Conservation (phyloP, 441 rosid genomes). For the Populus tomentosa region DNA sequence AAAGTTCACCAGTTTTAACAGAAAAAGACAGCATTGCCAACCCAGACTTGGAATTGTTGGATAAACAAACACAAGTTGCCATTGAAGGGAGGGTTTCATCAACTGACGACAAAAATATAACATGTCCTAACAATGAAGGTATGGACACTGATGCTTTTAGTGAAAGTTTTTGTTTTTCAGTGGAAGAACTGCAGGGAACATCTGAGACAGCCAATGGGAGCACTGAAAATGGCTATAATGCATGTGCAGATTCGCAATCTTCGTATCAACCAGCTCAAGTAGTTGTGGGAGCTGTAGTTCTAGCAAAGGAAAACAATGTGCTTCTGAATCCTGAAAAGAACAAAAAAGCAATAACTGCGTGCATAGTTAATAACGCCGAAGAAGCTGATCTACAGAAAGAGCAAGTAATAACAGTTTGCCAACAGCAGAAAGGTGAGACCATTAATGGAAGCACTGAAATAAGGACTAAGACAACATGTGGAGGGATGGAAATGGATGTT, state of each 20-base stretch:
- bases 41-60: conserved; percentile 13
- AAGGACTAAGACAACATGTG: neutral
- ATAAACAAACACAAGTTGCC: conserved; percentile 25
- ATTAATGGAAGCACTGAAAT: conserved; percentile 10
- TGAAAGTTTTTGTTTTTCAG: conserved; percentile 41
- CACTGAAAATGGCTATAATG: conserved; percentile 35
- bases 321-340: conserved; percentile 19
- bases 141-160: conserved; percentile 36
- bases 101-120: conserved; percentile 25
- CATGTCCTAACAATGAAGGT: conserved; percentile 35
- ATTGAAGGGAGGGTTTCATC: conserved; percentile 27
- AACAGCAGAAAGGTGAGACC: conserved; percentile 15
- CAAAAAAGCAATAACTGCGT: conserved; percentile 4
- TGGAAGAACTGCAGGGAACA: conserved; percentile 40
- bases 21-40: conserved; percentile 18
- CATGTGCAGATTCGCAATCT: conserved; percentile 36
- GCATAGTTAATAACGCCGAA: conserved; percentile 2
- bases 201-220: conserved; percentile 25
- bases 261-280: conserved; percentile 23
- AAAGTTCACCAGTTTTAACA: conserved; percentile 8
- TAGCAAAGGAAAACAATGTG: conserved; percentile 17
- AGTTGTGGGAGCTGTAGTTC: conserved; percentile 25
- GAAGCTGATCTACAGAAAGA: conserved; percentile 19
- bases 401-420: conserved; percentile 2
- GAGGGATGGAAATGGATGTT: conserved; percentile 14